Evolutionary conservation across 352 stramenopile genomes (phyloP), one percentile per base, ranked within the genome.

Genomic region (Phytophthora aleatoria): DNA sequence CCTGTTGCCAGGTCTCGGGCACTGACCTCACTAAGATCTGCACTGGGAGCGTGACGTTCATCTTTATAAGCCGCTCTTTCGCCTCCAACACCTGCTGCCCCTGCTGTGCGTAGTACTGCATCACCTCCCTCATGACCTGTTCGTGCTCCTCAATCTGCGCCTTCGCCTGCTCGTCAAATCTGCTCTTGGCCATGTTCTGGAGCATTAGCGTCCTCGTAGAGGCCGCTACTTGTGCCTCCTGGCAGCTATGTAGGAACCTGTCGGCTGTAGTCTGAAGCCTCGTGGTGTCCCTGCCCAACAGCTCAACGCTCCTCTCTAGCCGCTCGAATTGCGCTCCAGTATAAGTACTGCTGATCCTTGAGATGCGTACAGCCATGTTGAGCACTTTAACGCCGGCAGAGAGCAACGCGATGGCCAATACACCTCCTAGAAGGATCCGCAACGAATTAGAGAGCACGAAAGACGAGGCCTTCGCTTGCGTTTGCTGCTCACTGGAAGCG

Each of bases 31-130:
- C 51, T 43, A 41, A n/a, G 28, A 67, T 59, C 15, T 79, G 49
- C 9, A 74, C 36, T 12, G 63, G 64, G 3, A 79, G 39, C 2
- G 57, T 66, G 13, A 75, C 30, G 9, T 76, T 74, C 61, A 77
- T 67, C 28, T 48, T 15, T 28, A 64, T n/a, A 2, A 79, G 44
- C 6, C 58, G 64, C 8, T 63, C 44, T 16, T 27, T 70, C 5
- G 58, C 71, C 20, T 76, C 52, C 44, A 63, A 41, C 43, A 79
- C 58, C 43, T 64, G 67, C 43, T 60, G 58, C 33, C 73, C 44
- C 44, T 77, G 69, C 30, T 67, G 38, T 0, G 45, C 49, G 53
- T 76, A 65, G 41, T 68, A 70, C 44, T 57, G 43, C 58, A 69
- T 30, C 42, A 76, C 59, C 9, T 77, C 50, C 41, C 45, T 64